phyloP scores from a whole-genome alignment of 306 rosid species.

The Sindora glabra region DNA sequence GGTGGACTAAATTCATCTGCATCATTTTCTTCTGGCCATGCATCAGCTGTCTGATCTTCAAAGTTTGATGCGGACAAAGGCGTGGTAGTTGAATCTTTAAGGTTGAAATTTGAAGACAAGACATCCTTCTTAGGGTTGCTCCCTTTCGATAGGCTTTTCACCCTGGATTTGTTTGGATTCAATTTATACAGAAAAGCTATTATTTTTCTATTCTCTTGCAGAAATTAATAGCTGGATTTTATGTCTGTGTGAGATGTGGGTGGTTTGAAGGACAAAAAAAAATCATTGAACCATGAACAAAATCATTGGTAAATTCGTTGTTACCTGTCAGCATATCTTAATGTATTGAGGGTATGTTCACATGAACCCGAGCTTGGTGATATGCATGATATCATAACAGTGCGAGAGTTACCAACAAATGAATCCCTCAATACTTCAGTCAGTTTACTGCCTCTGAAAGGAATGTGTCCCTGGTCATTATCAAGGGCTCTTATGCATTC shows the following conservation, averaged over 20 bases:
- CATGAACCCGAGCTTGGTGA: constrained; percentile 98
- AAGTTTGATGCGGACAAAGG: constrained; percentile 56
- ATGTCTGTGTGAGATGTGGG: neutral
- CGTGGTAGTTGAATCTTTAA: constrained; percentile 69
- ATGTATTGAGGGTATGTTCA: constrained; percentile 93
- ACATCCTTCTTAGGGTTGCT: constrained; percentile 76
- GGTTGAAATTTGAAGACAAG: constrained; percentile 58
- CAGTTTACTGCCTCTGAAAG: constrained; percentile 96
- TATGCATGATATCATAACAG: constrained; percentile 98
- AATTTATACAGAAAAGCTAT: constrained; percentile 2
- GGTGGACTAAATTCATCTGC: constrained; percentile 60
- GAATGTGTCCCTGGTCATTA: constrained; percentile 97
- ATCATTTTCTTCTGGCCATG: constrained; percentile 61
- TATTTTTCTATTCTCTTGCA: neutral
- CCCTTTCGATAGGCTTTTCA: constrained; percentile 91
- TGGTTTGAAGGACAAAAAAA: neutral
- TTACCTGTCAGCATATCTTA: constrained; percentile 99
- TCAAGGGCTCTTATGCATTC: constrained; percentile 99
- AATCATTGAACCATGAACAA: neutral
- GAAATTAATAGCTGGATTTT: neutral
- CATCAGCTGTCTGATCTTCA: constrained; percentile 47
- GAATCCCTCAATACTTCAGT: constrained; percentile 99
- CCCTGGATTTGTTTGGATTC: constrained; percentile 43
- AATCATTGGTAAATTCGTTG: constrained; percentile 1
- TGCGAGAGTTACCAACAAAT: constrained; percentile 91